Evolutionary conservation across 257 asterid genomes (phyloP), one percentile per base, ranked within the genome.

Genomic region (Solanum sejunctum): DNA sequence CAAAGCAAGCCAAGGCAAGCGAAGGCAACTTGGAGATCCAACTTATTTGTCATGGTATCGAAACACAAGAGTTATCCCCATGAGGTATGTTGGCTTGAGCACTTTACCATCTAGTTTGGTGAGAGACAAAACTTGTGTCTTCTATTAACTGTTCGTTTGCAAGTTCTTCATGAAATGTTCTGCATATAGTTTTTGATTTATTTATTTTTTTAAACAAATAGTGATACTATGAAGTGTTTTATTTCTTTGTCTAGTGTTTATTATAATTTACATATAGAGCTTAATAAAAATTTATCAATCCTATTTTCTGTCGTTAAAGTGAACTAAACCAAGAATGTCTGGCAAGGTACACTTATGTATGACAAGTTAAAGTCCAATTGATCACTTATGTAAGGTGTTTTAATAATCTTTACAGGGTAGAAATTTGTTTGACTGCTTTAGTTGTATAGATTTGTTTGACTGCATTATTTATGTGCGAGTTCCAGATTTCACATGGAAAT

Each of bases 21-120:
- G 85, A 77, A 87, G 86, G 82, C 83, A 75, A 39, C 78, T 17
- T 60, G 81, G 13, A 67, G 75, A 67, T 67, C 75, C 49, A 23
- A 77, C 82, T 15, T 77, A 49, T 78, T 52, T 78, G 28, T 17
- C 12, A 1, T 78, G 64, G 64, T 16, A 52, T 0, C 26, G 2
- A 47, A 77, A 77, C 3, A 63, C 51, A 17, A 51, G 83, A 52
- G 7, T 49, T 52, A 66, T 28, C n/a, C 47, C 43, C 72, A 28
- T 28, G 41, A 64, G 16, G 71, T 64, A 10, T 67, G 49, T 36
- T 70, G 21, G 79, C 28, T 5, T 70, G 79, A 18, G 3, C 26
- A 41, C 41, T 10, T 28, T 70, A 41, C 54, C 8, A 41, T 41
- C 18, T 41, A 70, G 54, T 45, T 70, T 70, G 28, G 7, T 41